phyloP scores from a whole-genome alignment of 2,329 filamentous ascomycete species.

The Trichoderma atroviride region DNA sequence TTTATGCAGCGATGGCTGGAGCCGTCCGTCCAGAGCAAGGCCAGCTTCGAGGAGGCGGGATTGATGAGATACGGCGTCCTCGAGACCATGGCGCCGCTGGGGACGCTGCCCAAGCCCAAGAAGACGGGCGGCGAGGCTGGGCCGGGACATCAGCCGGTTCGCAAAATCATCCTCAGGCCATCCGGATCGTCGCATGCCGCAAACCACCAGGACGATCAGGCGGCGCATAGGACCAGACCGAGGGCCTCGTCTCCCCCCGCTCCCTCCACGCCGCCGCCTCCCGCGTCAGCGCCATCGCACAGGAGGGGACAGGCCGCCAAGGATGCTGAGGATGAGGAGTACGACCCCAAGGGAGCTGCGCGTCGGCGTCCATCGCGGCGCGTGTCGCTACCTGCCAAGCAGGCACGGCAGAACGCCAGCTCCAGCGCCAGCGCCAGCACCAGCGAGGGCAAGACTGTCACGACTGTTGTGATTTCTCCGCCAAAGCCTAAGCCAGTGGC shows the following conservation, averaged over 20 bases:
- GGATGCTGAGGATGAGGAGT: conserved; percentile 48
- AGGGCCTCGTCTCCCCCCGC: conserved; percentile 24
- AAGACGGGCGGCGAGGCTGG: conserved; percentile 38
- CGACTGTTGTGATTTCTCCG: conserved; percentile 3
- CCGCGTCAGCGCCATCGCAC: conserved; percentile 28
- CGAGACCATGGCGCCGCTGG: conserved; percentile 81
- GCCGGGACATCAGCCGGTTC: conserved; percentile 35
- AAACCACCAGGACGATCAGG: conserved; percentile 31
- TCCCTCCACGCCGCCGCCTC: conserved; percentile 30
- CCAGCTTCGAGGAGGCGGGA: conserved; percentile 79
- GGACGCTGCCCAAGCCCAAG: conserved; percentile 66
- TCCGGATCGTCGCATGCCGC: conserved; percentile 37
- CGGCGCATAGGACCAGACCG: conserved; percentile 16
- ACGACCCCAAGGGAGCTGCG: conserved; percentile 44
- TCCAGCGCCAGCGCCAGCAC: conserved; percentile 19
- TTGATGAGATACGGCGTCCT: conserved; percentile 75
- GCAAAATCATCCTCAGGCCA: conserved; percentile 52
- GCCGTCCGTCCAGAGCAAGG: conserved; percentile 59
- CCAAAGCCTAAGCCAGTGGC: conserved; percentile 26
- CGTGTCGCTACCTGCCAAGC: conserved; percentile 37
- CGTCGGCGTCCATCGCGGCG: conserved; percentile 42
- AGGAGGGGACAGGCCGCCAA: conserved; percentile 32
- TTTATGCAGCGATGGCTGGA: conserved; percentile 63
- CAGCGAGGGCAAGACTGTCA: conserved; percentile 22
- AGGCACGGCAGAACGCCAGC: conserved; percentile 29